Conservation (phyloP, 1,139 yeast species). For the Scheffersomyces segobiensis region DNA sequence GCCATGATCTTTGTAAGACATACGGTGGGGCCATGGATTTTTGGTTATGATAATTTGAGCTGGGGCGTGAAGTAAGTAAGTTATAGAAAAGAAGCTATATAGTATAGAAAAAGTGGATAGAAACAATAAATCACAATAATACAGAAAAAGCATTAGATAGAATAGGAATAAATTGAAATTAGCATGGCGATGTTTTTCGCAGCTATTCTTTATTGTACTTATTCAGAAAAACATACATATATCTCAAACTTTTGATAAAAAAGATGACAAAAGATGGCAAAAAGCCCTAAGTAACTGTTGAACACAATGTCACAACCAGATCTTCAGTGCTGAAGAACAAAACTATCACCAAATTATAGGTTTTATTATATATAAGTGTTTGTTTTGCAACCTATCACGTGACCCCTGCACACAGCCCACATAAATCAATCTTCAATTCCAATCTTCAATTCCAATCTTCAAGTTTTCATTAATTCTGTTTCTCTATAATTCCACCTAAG, state of each 20-base stretch:
- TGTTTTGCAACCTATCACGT: not conserved
- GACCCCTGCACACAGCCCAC: not conserved
- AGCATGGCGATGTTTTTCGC: too few species aligned
- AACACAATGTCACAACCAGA: not conserved
- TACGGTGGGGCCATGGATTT: slow-evolving; percentile 79
- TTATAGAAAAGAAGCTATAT: not conserved
- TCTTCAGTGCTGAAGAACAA: not conserved
- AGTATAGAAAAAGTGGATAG: not conserved
- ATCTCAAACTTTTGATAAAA: too few species aligned
- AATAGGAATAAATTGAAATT: too few species aligned
- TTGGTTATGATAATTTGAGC: slow-evolving; percentile 81
- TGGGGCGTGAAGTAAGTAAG: slow-evolving; percentile 39
- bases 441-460: not conserved
- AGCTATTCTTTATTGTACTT: too few species aligned
- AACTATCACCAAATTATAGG: not conserved
- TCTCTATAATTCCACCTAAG: not conserved
- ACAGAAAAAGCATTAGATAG: too few species aligned
- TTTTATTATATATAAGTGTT: too few species aligned
- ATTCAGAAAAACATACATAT: too few species aligned
- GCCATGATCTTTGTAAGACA: slow-evolving; percentile 74
- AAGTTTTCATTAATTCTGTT: too few species aligned
- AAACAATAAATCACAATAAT: not conserved
- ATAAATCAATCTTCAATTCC: not conserved
- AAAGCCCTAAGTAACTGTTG: too few species aligned
- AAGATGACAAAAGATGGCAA: too few species aligned